phyloP scores from a whole-genome alignment of 148 eudicot species.

The Pharnaceum exiguum region DNA sequence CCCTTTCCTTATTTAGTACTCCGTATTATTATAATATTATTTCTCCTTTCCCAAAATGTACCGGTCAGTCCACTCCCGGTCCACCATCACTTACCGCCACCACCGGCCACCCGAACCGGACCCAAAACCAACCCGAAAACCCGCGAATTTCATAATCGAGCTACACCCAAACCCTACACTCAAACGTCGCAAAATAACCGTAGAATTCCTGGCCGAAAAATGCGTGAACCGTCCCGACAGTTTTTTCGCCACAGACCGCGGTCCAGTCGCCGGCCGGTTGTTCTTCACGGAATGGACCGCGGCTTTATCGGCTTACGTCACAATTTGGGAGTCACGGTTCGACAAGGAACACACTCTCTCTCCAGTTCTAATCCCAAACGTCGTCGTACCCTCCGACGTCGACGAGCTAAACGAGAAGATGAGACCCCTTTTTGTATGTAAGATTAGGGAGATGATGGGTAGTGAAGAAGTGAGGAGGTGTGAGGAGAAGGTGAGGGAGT shows the following conservation, averaged over 20 bases:
- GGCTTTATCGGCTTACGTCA: slow-evolving; percentile 36
- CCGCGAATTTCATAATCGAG: too few species aligned
- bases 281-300: slow-evolving; percentile 41
- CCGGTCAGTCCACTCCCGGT: too few species aligned
- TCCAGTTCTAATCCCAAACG: slow-evolving; percentile 35
- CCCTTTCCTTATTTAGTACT: too few species aligned
- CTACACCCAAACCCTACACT: neutral
- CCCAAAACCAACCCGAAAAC: too few species aligned
- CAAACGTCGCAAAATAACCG: too few species aligned
- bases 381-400: slow-evolving; percentile 39
- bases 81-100: too few species aligned
- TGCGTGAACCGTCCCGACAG: slow-evolving; percentile 18
- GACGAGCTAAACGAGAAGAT: slow-evolving; percentile 44
- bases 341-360: slow-evolving; percentile 15
- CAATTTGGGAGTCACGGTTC: slow-evolving; percentile 43
- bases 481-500: slow-evolving; percentile 16
- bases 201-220: slow-evolving; percentile 24
- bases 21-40: too few species aligned
- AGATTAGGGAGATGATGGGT: slow-evolving; percentile 20
- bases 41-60: too few species aligned
- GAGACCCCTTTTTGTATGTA: slow-evolving; percentile 31
- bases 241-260: neutral
- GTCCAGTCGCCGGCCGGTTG: slow-evolving; percentile 17
- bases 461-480: slow-evolving; percentile 45
- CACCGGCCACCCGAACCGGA: too few species aligned